Conservation (phyloP, 257 asterid species). For the Nicotiana obtusifolia region DNA sequence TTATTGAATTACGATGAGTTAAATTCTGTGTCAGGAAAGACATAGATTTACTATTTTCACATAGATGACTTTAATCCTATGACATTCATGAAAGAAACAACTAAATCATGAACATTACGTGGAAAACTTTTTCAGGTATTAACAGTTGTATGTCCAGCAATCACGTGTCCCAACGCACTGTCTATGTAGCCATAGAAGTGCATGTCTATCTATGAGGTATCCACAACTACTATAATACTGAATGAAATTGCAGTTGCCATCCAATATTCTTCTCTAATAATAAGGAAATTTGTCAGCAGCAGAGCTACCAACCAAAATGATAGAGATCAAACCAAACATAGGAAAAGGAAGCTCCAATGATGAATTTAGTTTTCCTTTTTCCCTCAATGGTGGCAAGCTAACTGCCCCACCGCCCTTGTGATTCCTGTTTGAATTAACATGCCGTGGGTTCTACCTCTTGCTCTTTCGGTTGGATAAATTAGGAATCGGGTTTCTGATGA, state of each 20-base stretch:
- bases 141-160: not conserved
- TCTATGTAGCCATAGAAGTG: not conserved
- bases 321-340: not conserved
- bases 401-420: not conserved
- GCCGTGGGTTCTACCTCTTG: not conserved
- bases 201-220: not conserved
- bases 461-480: not conserved
- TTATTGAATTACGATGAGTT: not conserved
- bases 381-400: not conserved
- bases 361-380: not conserved
- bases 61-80: not conserved
- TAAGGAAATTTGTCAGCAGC: not conserved
- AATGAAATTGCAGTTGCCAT: not conserved
- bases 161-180: not conserved
- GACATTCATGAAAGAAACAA: not conserved
- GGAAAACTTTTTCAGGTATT: not conserved
- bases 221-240: not conserved
- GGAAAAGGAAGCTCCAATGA: not conserved
- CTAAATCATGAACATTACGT: not conserved
- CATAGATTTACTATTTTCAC: not conserved
- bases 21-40: slow-evolving; percentile 6
- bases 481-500: not conserved
- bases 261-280: not conserved
- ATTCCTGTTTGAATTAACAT: not conserved
- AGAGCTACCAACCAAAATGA: not conserved